phyloP scores from a whole-genome alignment of 805 yeast species.

The Alloascoidea hylecoeti region DNA sequence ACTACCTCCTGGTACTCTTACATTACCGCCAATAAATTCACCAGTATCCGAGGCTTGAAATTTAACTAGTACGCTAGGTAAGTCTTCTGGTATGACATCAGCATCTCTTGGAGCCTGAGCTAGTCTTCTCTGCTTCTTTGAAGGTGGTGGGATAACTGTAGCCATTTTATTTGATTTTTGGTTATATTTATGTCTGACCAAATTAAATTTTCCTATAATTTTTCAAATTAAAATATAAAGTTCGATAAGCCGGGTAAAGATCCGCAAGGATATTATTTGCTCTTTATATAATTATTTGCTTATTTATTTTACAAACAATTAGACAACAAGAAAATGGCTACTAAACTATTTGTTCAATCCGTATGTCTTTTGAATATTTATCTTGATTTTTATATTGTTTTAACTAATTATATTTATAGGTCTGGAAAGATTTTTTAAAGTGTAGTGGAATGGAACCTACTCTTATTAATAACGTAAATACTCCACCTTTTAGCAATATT shows the following conservation, averaged over 20 bases:
- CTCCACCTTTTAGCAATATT: background rate
- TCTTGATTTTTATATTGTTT: background rate
- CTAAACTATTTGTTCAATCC: background rate
- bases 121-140: constrained; percentile 72
- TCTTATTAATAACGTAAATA: constrained; percentile 11
- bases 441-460: constrained; percentile 17
- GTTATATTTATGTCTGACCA: no score
- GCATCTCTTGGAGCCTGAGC: constrained; percentile 76
- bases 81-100: constrained; percentile 55
- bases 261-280: no score
- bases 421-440: constrained; percentile 15
- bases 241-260: no score
- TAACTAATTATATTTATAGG: constrained; percentile 7
- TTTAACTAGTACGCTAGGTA: constrained; percentile 78
- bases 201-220: no score
- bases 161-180: no score
- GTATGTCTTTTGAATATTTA: background rate
- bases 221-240: no score
- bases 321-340: no score
- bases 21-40: constrained; percentile 65
- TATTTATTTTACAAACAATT: no score
- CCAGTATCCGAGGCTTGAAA: constrained; percentile 94
- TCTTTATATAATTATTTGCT: no score
- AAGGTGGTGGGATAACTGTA: constrained; percentile 85
- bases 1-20: constrained; percentile 85